These are phyloP conservation scores for Cladosporium sphaerospermum DNA, from an alignment of 2,329 filamentous ascomycete species.

Conservation along the genomic window DNA sequence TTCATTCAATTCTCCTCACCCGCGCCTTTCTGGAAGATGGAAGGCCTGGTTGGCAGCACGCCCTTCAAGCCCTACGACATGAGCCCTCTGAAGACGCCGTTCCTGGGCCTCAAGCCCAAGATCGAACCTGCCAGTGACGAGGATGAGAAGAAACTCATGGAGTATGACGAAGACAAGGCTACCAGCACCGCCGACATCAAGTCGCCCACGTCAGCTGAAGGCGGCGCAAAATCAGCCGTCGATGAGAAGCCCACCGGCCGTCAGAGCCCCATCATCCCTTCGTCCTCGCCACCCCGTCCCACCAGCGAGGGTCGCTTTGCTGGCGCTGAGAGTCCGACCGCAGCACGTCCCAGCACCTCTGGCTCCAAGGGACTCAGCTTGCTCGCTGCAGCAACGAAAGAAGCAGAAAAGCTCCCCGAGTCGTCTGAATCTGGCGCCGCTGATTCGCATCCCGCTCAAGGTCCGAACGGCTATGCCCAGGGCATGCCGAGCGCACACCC, in stretches of 20 bases:
- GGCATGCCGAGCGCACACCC: neutral
- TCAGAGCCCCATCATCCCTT: constrained; percentile 28
- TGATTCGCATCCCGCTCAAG: neutral
- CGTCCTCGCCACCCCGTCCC: constrained; percentile 13
- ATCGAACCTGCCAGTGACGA: constrained; percentile 16
- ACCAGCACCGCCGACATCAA: constrained; percentile 4
- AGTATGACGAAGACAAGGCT: constrained; percentile 16
- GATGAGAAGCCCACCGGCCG: constrained; percentile 17
- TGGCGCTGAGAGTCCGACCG: constrained; percentile 7
- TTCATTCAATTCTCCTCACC: constrained; percentile 82
- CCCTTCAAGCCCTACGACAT: constrained; percentile 41
- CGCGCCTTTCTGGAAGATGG: constrained; percentile 83
- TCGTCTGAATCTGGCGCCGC: constrained; percentile 1
- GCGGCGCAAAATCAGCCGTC: constrained; percentile 4
- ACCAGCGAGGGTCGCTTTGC: constrained; percentile 4
- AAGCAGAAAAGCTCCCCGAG: constrained; percentile 6
- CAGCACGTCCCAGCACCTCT: constrained; percentile 9
- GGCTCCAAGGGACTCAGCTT: constrained; percentile 28
- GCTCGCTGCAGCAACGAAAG: constrained; percentile 16
- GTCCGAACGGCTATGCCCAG: neutral
- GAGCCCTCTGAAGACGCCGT: constrained; percentile 34
- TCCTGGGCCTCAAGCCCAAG: constrained; percentile 26
- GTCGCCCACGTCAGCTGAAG: neutral
- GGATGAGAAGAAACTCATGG: constrained; percentile 19
- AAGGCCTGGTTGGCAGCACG: constrained; percentile 69